Conservation (phyloP, 1,284 basidiomycete genomes). For the Cryptococcus sp. region DNA sequence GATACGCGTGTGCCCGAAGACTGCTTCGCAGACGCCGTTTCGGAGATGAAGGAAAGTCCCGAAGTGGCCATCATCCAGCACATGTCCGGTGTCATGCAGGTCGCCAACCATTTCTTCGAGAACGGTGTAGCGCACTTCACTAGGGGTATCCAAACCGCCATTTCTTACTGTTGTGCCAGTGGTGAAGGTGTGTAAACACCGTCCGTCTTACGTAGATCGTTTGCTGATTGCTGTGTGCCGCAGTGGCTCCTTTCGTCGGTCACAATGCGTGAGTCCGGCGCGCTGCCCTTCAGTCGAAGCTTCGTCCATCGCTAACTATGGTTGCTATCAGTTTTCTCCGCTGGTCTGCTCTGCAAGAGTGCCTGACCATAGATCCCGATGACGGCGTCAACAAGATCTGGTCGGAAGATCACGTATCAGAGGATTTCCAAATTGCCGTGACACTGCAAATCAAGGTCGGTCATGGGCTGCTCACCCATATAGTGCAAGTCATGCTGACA, state of each 20-base stretch:
- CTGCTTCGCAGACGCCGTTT: constrained; percentile 79
- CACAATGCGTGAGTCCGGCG: constrained; percentile 64
- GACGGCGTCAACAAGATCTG: constrained; percentile 73
- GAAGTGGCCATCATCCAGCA: constrained; percentile 71
- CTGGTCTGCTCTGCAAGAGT: constrained; percentile 81
- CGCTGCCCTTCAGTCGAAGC: too few species aligned
- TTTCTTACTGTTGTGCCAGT: constrained; percentile 68
- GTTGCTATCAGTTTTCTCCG: constrained; percentile 59
- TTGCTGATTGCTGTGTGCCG: constrained; percentile 18
- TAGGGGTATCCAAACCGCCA: constrained; percentile 67
- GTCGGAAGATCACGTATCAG: constrained; percentile 76
- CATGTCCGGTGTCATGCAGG: constrained; percentile 66
- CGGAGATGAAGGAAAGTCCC: constrained; percentile 72
- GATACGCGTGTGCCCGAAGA: constrained; percentile 86
- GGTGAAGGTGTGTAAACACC: constrained; percentile 62
- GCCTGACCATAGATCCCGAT: constrained; percentile 66
- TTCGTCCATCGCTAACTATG: not conserved
- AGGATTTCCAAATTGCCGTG: constrained; percentile 76
- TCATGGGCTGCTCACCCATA: too few species aligned
- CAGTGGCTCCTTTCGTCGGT: constrained; percentile 71
- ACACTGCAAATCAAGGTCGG: constrained; percentile 57
- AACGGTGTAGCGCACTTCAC: constrained; percentile 83
- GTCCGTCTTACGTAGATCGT: not conserved
- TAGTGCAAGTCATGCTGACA: too few species aligned
- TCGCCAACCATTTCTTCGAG: constrained; percentile 81